Conservation (phyloP, 1,139 yeast genomes). For the Arxiozyma slooffiae region DNA sequence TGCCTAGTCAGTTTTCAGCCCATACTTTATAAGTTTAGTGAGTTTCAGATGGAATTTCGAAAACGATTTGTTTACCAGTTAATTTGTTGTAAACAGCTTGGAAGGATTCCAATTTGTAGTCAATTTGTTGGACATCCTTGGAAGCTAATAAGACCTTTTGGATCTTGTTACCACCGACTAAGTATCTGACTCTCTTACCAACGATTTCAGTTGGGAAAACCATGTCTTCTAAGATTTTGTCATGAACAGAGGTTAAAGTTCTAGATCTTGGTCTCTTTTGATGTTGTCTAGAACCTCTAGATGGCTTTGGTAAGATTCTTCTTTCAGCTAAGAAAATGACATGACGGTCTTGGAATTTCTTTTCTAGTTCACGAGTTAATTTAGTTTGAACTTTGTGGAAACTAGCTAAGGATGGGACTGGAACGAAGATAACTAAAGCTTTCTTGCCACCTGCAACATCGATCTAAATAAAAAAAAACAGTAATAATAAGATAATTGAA, state of each 20-base stretch:
- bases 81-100: conserved; percentile 97
- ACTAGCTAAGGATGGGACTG: conserved; percentile 85
- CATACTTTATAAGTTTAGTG: conserved; percentile 35
- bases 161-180: conserved; percentile 98
- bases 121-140: conserved; percentile 94
- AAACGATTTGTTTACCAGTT: conserved; percentile 99
- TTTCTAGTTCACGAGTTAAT: conserved; percentile 98
- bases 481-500: background rate
- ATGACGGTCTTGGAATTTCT: conserved; percentile 99
- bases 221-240: conserved; percentile 95
- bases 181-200: conserved; percentile 99
- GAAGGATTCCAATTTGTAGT: conserved; percentile 99
- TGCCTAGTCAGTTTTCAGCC: background rate
- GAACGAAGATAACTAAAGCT: conserved; percentile 96
- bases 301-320: conserved; percentile 96
- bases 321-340: conserved; percentile 99
- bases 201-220: conserved; percentile 99
- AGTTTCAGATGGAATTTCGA: conserved; percentile 86
- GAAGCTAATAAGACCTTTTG: conserved; percentile 97
- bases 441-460: conserved; percentile 98
- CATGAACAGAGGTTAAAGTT: conserved; percentile 98
- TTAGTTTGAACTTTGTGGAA: conserved; percentile 97
- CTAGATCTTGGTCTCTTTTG: conserved; percentile 99
- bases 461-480: conserved; percentile 35
- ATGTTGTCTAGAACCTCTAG: conserved; percentile 78